Conservation (phyloP, 129 eudicot species). For the Mikania micrantha region DNA sequence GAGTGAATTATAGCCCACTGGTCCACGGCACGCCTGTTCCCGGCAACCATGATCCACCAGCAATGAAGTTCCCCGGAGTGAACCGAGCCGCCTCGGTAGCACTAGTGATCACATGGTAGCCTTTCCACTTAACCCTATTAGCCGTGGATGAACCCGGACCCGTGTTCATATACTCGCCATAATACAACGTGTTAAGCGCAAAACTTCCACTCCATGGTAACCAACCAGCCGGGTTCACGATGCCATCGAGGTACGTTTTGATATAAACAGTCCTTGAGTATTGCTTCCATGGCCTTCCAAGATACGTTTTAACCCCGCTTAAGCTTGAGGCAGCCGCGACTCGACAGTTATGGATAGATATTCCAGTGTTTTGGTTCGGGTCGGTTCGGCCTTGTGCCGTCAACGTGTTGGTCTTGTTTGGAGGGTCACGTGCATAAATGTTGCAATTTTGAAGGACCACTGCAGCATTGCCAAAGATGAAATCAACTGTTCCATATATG, state of each 20-base stretch:
- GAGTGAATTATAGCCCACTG: slow-evolving; percentile 30
- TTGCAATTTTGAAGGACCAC: slow-evolving; percentile 61
- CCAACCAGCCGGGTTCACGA: slow-evolving; percentile 64
- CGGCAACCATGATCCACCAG: slow-evolving; percentile 65
- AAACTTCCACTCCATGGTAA: slow-evolving; percentile 59
- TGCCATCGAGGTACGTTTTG: slow-evolving; percentile 39
- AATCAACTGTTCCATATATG: slow-evolving; percentile 60
- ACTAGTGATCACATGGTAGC: slow-evolving; percentile 52
- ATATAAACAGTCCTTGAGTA: slow-evolving; percentile 62
- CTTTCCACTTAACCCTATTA: slow-evolving; percentile 57
- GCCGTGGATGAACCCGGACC: slow-evolving; percentile 57
- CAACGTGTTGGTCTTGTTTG: slow-evolving; percentile 42
- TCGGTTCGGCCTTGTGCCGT: slow-evolving; percentile 77
- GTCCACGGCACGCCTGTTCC: slow-evolving; percentile 48
- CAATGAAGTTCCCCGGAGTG: slow-evolving; percentile 44
- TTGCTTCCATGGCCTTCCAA: slow-evolving; percentile 68
- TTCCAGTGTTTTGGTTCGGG: slow-evolving; percentile 72
- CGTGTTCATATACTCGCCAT: slow-evolving; percentile 59
- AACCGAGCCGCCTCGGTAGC: slow-evolving; percentile 44
- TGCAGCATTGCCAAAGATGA: slow-evolving; percentile 65
- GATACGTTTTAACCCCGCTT: slow-evolving; percentile 46
- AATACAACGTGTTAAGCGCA: slow-evolving; percentile 53
- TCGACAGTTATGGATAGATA: slow-evolving; percentile 47
- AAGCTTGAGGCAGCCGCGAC: slow-evolving; percentile 42
- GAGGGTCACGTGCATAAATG: slow-evolving; percentile 51